A percentile compares a stretch with the other conserved stretches of the same genome.
These are phyloP conservation scores for Neurospora africana DNA, from an alignment of 495 filamentous ascomycete species.

Conservation along the genomic window DNA sequence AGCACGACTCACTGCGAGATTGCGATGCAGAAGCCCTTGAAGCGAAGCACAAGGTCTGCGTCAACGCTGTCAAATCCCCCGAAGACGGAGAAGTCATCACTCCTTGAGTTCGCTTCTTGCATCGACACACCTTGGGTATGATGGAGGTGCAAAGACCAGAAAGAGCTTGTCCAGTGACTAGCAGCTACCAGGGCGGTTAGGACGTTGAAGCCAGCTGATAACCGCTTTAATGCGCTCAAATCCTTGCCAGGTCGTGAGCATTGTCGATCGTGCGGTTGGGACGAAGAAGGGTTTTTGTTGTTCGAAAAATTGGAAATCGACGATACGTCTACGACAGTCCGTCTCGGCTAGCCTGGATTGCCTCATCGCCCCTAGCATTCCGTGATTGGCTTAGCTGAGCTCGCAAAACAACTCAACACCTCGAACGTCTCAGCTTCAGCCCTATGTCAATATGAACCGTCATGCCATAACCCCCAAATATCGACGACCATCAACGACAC, in stretches of 20 bases:
- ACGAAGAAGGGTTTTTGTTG: background rate
- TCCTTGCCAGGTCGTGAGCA: background rate
- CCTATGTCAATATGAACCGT: background rate
- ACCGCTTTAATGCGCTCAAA: background rate
- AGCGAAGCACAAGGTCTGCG: background rate
- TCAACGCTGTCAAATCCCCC: background rate
- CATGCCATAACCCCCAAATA: background rate
- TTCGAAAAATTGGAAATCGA: background rate
- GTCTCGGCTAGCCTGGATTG: background rate
- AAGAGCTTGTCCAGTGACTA: background rate
- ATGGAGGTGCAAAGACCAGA: background rate
- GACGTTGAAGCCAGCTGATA: background rate
- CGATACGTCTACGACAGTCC: background rate
- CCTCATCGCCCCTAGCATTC: background rate
- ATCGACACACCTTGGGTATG: background rate
- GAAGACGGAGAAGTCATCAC: background rate
- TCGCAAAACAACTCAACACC: background rate
- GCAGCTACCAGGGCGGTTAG: background rate
- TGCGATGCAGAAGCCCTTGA: background rate
- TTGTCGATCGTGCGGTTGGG: background rate
- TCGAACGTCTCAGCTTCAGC: background rate
- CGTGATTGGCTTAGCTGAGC: background rate
- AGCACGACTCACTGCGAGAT: background rate
- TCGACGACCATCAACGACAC: background rate
- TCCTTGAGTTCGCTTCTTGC: background rate